Evolutionary conservation across 202 grass and related monocot genomes (phyloP), one percentile per base, ranked within the genome.

Genomic region (Cymbopogon flexuosus): DNA sequence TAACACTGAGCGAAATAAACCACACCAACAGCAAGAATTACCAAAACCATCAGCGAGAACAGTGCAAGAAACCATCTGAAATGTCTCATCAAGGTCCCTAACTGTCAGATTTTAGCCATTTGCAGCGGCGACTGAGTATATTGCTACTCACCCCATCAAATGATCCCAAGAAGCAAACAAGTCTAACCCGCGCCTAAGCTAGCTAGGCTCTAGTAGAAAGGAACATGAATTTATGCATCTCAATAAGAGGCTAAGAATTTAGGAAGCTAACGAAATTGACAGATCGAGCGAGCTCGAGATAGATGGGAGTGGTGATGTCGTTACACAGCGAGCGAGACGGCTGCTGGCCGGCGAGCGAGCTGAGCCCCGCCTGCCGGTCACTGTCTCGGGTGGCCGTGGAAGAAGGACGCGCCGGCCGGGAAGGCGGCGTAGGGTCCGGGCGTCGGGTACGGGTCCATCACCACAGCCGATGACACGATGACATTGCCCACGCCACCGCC

Each of bases 361-460:
- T 13, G 42, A 37, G 18, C 31, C 65, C n/a, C n/a, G n/a, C n/a
- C n/a, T n/a, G 23, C 39, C 51, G 68, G 58, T 92, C 77, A 97
- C 76, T 83, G 70, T 72, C 93, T 89, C 31, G 72, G 82, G 37
- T 90, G 90, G 40, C 90, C 86, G 68, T 88, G 90, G 75, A 84
- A 97, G 88, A 88, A 97, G 23, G 87, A 79, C 10, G 86, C 49
- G 76, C 88, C 84, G 41, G 84, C 54, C 3, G 81, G 74, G 86
- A 79, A 93, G 15, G 80, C 76, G 16, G 82, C 61, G 63, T 88
- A 83, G 2, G 89, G 84, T 0, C 88, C 83, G 1, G 88, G 90
- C 18, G 93, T 97, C 6, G 93, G 88, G 72, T 97, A 97, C 47
- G 93, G 93, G 30, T 97, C 93, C 82, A 97, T 93, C 24, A 97